phyloP scores from a whole-genome alignment of 1,139 yeast species.

The Geotrichum aggregatum region DNA sequence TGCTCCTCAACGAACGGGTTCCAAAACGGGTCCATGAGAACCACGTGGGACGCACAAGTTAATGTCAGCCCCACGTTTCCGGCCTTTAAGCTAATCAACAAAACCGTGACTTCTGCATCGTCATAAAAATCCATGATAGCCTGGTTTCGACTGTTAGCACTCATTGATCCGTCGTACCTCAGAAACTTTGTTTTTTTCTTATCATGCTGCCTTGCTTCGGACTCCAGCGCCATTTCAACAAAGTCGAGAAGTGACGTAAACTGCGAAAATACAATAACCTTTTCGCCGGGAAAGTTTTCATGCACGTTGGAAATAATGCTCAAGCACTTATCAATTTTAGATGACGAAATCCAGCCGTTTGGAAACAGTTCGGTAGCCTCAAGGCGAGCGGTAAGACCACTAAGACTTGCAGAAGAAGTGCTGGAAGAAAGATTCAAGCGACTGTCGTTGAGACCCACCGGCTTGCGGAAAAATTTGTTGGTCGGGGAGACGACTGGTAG shows the following conservation, averaged over 20 bases:
- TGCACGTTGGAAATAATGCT: conserved; percentile 46
- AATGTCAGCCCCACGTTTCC: conserved; percentile 91
- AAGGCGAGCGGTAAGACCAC: conserved; percentile 25
- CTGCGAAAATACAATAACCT: conserved; percentile 76
- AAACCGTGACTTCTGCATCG: conserved; percentile 48
- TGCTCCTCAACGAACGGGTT: conserved; percentile 94
- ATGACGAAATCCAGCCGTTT: conserved; percentile 37
- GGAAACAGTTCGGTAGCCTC: conserved; percentile 30
- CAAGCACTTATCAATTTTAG: conserved; percentile 51
- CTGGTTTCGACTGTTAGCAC: conserved; percentile 56
- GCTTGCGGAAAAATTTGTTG: conserved; percentile 3
- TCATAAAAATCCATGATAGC: conserved; percentile 63
- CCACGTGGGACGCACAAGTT: conserved; percentile 89
- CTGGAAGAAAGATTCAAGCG: background rate
- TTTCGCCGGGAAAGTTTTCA: conserved; percentile 49
- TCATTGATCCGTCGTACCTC: conserved; percentile 81
- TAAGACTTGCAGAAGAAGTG: background rate
- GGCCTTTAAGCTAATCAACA: conserved; percentile 77
- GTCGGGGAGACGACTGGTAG: conserved; percentile 4
- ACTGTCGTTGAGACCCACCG: background rate
- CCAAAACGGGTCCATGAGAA: conserved; percentile 93
- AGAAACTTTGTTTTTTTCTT: conserved; percentile 37
- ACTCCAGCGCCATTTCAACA: conserved; percentile 53
- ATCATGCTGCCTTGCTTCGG: conserved; percentile 41
- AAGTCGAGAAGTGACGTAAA: conserved; percentile 76